phyloP scores from a whole-genome alignment of 148 eudicot species.

The Vaccinium corymbosum region DNA sequence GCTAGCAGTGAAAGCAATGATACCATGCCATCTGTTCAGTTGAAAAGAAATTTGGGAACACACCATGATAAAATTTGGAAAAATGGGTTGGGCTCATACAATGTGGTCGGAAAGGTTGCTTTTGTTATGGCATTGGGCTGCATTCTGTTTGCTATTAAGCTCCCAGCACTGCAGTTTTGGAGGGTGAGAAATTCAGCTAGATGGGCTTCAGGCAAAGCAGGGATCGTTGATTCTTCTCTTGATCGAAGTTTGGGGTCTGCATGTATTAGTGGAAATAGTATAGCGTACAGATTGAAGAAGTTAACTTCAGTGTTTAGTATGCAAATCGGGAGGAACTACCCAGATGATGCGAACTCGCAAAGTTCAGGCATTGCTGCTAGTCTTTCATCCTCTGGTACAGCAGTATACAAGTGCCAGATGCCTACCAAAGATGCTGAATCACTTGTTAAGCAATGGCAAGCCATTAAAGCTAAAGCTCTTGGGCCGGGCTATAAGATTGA shows the following conservation, averaged over 20 bases:
- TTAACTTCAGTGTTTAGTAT: conserved; percentile 35
- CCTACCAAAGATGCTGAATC: conserved; percentile 86
- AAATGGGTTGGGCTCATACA: conserved; percentile 39
- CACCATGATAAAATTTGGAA: conserved; percentile 39
- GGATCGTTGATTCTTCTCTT: conserved; percentile 30
- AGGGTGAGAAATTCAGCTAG: conserved; percentile 31
- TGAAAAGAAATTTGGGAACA: conserved; percentile 72
- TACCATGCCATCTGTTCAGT: conserved; percentile 56
- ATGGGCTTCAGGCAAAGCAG: conserved; percentile 30
- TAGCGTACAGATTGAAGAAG: conserved; percentile 35
- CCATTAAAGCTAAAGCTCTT: conserved; percentile 87
- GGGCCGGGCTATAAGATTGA: conserved; percentile 71
- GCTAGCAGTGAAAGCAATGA: conserved; percentile 28
- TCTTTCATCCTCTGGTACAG: conserved; percentile 45
- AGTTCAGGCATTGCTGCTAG: conserved; percentile 43
- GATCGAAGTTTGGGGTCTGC: conserved; percentile 26
- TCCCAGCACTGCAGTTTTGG: conserved; percentile 40
- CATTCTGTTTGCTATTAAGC: conserved; percentile 51
- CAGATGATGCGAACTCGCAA: conserved; percentile 33
- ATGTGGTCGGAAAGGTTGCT: conserved; percentile 46
- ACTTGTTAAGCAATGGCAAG: conserved; percentile 96
- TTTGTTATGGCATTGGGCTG: conserved; percentile 66
- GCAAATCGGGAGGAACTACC: conserved; percentile 23
- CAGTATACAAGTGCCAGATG: conserved; percentile 47
- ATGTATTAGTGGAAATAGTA: conserved; percentile 24